Base-by-base conservation (phyloP, 2,329 filamentous ascomycete genomes). In the Acrodontium crateriforme region DNA sequence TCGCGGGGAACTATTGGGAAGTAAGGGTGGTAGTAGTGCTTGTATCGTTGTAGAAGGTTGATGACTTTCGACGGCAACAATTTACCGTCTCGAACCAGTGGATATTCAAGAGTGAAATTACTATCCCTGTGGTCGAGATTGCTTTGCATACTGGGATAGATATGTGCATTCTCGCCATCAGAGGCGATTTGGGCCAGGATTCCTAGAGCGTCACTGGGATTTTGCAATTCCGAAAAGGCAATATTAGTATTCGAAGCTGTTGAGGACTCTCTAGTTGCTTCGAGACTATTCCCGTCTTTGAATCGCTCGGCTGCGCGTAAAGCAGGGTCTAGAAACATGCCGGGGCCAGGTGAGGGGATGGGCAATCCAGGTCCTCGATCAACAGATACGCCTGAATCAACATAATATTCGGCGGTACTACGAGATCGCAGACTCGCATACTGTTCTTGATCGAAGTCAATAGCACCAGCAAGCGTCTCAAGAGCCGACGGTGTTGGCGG, bases 11-110 rank as follows among this genome's bases (percentile, higher is more conserved):
- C 74, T 15, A 82, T 56, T 0, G 77, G 76, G 31, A 78, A 77
- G 53, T 74, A 80, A 0, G 72, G 71, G 42, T 81, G 75, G 39
- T 76, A 80, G 35, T 71, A 63, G 32, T 72, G 59, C 30, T 69
- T 69, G 40, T 76, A 79, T 16, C 72, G 70, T 20, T 56, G 51
- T 11, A 72, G 56, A 21, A 72, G 53, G 37, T 64, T 56, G 37
- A 61, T 63, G 18, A 72, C 55, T 11, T 62, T 64, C 9, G 59
- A 57, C 13, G 56, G 39, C 0, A 54, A 54, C 6, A 64, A 46
- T 5, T 49, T 42, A 5, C 59, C 59, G 12, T 55, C 48, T 18
- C 55, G 50, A 6, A 63, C 43, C 17, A 61, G 46, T 3, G 34
- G 54, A 45, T 55, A 69, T 57, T 49, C 60, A 43, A 47, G 49